Evolutionary conservation across 768 basidiomycete species (phyloP), one percentile per base, ranked within the genome.

Genomic region (Rhizopogon rudus): DNA sequence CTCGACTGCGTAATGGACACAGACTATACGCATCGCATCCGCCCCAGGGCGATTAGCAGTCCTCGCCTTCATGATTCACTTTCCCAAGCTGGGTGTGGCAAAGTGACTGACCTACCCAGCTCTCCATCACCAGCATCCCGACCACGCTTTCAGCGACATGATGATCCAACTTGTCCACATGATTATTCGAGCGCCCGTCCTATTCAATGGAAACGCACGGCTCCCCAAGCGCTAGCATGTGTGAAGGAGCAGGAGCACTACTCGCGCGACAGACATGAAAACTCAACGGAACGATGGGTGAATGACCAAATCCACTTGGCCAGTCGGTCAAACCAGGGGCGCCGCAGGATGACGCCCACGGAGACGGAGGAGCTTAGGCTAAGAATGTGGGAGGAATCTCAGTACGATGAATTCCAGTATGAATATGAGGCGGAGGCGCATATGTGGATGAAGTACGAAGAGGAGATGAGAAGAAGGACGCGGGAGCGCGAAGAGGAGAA

Each of bases 251-350:
- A 85, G 66, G 79, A 81, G 59, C 68, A 71, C 42, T 65, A 72
- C 54, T 72, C 72, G 44, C 71, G 73, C 53, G 73, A 72, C 44
- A 75, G 72, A 54, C 72, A 75, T 57, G 75, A 72, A 58, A 74
- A 73, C 63, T 81, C 77, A 61, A 83, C 82, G 33, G 81, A 85
- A 52, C 76, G 79, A 52, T 88, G 88, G 87, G 81, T 88, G 48
- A 67, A 76, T 45, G 77, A 83, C 60, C 84, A 82, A 67, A 65
- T 75, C 46, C 70, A 78, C 56, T 61, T 73, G 40, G 57, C 62
- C 9, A 69, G 71, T 40, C 61, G 65, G 54, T 60, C 69, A 59
- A 63, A 66, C 61, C 57, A 63, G 39, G 60, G 57, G 52, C 57
- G 66, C 57, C 53, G 66, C 57, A 37, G 35, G 48, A 58, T 46